Evolutionary conservation across 108 stramenopile genomes (phyloP).

Genomic region (Heterococcus sp.): DNA sequence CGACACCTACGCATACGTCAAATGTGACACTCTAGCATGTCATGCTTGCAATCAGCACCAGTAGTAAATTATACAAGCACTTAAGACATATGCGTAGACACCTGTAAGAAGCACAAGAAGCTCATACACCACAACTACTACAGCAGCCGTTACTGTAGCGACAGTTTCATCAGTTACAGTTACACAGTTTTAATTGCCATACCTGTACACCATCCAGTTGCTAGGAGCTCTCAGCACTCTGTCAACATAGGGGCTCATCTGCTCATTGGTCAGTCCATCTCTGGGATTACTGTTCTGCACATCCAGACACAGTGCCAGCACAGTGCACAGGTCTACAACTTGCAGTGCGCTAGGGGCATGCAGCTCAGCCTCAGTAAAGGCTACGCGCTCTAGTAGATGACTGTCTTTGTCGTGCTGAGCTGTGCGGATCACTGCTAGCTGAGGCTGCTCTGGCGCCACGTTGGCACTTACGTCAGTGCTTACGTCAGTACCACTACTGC

Average conservation of each 20-base stretch:
- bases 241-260: conserved; percentile 90
- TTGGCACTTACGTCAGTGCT: no score
- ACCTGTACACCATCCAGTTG: conserved; percentile 79
- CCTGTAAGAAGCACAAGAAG: no score
- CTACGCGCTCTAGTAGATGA: conserved; percentile 74
- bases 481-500: no score
- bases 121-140: no score
- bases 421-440: neutral
- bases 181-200: neutral
- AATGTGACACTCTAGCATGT: no score
- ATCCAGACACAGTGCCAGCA: conserved; percentile 90
- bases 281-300: conserved; percentile 85
- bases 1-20: no score
- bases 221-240: conserved; percentile 64
- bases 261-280: conserved; percentile 87
- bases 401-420: conserved; percentile 67
- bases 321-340: conserved; percentile 76
- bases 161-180: no score
- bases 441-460: no score
- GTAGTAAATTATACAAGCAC: no score
- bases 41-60: no score
- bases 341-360: conserved; percentile 45
- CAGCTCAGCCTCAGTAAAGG: conserved; percentile 67
- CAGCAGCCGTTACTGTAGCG: no score
- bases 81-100: no score